Percentiles rank a stretch among this genome's conserved stretches.
Evolutionary conservation across 2,329 filamentous ascomycete genomes (phyloP).

Genomic region (Pestalotiopsis sp.): DNA sequence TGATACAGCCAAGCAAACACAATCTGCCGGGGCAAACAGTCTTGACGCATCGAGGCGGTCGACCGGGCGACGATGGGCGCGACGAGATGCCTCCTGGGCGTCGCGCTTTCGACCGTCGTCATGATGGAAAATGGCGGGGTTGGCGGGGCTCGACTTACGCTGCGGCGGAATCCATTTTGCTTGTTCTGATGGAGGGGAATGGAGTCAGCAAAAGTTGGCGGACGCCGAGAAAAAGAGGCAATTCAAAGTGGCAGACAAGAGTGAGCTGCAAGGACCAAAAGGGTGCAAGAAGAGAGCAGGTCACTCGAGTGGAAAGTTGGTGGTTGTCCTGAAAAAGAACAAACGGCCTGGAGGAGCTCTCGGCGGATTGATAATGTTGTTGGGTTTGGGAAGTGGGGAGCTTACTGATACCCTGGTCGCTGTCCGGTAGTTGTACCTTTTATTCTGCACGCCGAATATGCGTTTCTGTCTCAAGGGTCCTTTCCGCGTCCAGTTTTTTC

Average conservation of each 20-base stretch:
- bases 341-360: constrained; percentile 11
- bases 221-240: constrained; percentile 6
- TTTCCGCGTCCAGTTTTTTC: neutral
- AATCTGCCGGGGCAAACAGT: constrained; percentile 36
- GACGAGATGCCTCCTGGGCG: constrained; percentile 17
- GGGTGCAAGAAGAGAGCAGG: neutral
- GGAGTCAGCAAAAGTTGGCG: constrained; percentile 9
- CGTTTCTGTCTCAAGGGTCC: neutral
- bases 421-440: neutral
- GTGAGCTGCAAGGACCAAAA: neutral
- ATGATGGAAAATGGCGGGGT: constrained; percentile 33
- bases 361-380: constrained; percentile 11
- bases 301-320: neutral
- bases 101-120: constrained; percentile 1
- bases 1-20: neutral
- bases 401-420: constrained; percentile 11
- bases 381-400: constrained; percentile 12
- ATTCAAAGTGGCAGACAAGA: neutral
- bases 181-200: constrained; percentile 14
- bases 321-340: neutral
- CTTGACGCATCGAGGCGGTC: neutral
- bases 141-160: constrained; percentile 35
- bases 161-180: constrained; percentile 32
- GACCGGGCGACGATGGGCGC: neutral
- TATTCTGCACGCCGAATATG: neutral